These are phyloP conservation scores for Arthrobotrys musiformis DNA, from an alignment of 2,329 filamentous ascomycete genomes.

Conservation along the genomic window DNA sequence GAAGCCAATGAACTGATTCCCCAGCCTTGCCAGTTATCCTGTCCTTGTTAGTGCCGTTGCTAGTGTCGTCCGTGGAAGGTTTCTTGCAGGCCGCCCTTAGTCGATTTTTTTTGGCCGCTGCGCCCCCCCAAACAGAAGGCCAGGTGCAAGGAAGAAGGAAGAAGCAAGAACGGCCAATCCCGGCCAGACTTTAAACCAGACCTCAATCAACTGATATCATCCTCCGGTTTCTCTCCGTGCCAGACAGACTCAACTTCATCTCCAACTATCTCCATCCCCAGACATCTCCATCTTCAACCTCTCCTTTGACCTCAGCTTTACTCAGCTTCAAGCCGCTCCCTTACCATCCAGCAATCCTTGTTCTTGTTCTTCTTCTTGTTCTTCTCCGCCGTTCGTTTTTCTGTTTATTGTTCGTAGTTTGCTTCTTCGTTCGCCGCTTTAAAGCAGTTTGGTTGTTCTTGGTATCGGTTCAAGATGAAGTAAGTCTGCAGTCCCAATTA, in stretches of 20 bases:
- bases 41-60: background rate
- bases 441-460: background rate
- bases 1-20: background rate
- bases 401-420: too few relatives aligned
- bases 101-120: conserved; percentile 38
- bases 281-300: background rate
- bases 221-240: conserved; percentile 9
- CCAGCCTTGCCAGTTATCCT: background rate
- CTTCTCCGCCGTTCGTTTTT: too few relatives aligned
- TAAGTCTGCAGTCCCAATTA: conserved; percentile 5
- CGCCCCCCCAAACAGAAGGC: conserved; percentile 45
- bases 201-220: conserved; percentile 28
- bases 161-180: conserved; percentile 26
- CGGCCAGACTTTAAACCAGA: conserved; percentile 15
- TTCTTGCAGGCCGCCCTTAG: background rate
- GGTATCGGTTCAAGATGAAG: conserved; percentile 36
- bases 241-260: background rate
- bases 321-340: background rate
- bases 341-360: background rate
- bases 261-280: background rate
- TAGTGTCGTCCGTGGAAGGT: conserved; percentile 6
- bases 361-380: background rate
- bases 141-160: too few relatives aligned
- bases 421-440: background rate
- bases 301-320: background rate